A percentile compares a stretch with the other conserved stretches of the same genome.
Conservation (phyloP, 2,329 filamentous ascomycete species). For the Magnaporthiopsis poae region DNA sequence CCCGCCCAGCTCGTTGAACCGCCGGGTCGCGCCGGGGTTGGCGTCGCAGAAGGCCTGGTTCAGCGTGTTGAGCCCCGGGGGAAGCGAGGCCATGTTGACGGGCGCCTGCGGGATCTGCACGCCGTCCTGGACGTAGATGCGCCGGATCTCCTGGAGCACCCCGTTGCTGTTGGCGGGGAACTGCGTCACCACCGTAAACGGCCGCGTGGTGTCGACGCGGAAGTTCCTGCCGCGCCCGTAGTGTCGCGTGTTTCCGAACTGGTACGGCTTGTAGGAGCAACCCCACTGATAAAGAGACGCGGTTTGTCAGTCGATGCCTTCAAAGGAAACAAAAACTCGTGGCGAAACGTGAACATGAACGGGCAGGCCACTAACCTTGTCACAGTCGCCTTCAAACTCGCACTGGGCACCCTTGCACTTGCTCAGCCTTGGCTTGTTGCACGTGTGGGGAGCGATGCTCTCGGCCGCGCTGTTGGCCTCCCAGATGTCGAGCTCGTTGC, state of each 20-base stretch:
- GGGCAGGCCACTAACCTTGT: conserved; percentile 13
- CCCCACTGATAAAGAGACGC: conserved; percentile 11
- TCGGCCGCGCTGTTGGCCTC: conserved; percentile 31
- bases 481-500: conserved; percentile 37
- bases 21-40: not conserved
- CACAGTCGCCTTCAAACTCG: conserved; percentile 17
- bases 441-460: conserved; percentile 30
- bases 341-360: no score
- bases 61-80: conserved; percentile 21
- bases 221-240: not conserved
- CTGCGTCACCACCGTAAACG: conserved; percentile 33
- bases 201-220: conserved; percentile 35
- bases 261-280: conserved; percentile 20
- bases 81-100: conserved; percentile 20
- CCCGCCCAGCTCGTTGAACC: conserved; percentile 35
- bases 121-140: conserved; percentile 40
- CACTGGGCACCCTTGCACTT: conserved; percentile 22
- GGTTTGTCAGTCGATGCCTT: no score
- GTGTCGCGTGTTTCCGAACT: not conserved
- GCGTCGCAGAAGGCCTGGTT: conserved; percentile 30
- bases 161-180: conserved; percentile 28
- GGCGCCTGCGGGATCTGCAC: conserved; percentile 30
- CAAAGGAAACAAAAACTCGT: no score
- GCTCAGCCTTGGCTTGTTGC: conserved; percentile 27
- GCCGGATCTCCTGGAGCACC: conserved; percentile 33